Conservation (phyloP, 2,329 filamentous ascomycete species). For the Colletotrichum sublineola region DNA sequence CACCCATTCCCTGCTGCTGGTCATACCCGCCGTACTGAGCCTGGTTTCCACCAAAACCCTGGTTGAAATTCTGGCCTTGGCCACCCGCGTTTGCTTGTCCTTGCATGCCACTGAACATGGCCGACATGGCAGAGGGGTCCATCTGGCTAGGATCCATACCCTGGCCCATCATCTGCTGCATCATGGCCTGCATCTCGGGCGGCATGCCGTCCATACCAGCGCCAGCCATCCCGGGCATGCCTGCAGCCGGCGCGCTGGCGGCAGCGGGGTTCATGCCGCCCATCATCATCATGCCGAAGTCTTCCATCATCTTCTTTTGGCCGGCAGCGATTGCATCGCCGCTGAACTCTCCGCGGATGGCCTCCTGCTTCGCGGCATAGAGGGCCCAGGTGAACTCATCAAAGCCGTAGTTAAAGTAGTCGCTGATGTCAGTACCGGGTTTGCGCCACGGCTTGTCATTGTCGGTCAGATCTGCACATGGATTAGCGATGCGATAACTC, state of each 20-base stretch:
- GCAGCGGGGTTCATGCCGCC: conserved; percentile 61
- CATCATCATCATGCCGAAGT: conserved; percentile 78
- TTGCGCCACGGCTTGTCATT: conserved; percentile 96
- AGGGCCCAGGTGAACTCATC: conserved; percentile 98
- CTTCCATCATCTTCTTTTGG: conserved; percentile 84
- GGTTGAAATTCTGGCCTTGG: conserved; percentile 66
- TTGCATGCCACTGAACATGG: conserved; percentile 73
- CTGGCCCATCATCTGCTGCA: conserved; percentile 77
- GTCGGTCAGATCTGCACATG: conserved; percentile 71
- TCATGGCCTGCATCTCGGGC: conserved; percentile 76
- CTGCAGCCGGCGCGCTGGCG: conserved; percentile 47
- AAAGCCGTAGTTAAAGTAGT: conserved; percentile 99
- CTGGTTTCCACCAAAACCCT: conserved; percentile 66
- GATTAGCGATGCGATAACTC: conserved; percentile 5
- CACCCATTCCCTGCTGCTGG: conserved; percentile 62
- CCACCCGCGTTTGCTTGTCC: conserved; percentile 58
- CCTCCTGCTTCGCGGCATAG: conserved; percentile 91
- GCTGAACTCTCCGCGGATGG: conserved; percentile 80
- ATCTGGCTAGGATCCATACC: conserved; percentile 77
- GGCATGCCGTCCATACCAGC: conserved; percentile 72
- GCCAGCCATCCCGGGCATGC: conserved; percentile 62
- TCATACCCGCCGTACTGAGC: conserved; percentile 65
- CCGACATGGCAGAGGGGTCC: conserved; percentile 69
- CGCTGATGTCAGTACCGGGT: conserved; percentile 92
- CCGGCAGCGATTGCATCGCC: conserved; percentile 73